Evolutionary conservation across 192 early-diverging fungal genomes (phyloP), one percentile per base, ranked within the genome.

Genomic region (Gryganskiella cystojenkinii): DNA sequence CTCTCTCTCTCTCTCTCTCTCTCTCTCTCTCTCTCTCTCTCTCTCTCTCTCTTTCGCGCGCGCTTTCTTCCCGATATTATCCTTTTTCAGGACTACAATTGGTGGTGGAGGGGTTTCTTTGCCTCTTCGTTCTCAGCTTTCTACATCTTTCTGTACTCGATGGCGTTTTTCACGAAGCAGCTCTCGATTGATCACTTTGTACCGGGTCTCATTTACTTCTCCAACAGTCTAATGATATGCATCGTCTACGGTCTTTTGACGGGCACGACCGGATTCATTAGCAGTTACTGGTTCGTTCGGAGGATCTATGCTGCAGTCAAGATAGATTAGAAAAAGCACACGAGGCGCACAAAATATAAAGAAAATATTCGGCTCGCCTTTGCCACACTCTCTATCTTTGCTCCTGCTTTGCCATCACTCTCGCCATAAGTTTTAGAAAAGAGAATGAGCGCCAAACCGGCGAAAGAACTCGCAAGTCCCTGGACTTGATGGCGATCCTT

Each of bases 31-130:
- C n/a, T n/a, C n/a, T n/a, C n/a, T n/a, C n/a, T n/a, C n/a, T n/a
- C n/a, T n/a, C n/a, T n/a, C n/a, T n/a, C 89, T 62, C 78, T 74
- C 11, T 60, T 84, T 25, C 73, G 75, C 37, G 80, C 82, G 4
- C 14, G 15, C 2, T 59, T n/a, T 42, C 22, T 40, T 19, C 1
- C 14, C 20, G 71, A 80, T 83, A 0, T 86, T 61, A 67, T 61
- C 81, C 61, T 63, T 69, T 60, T 70, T 76, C 51, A 90, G 63
- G 83, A 95, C 62, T 95, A 94, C 73, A 84, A 85, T 47, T 96
- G 96, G 94, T 96, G 95, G 95, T 99, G 97, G 97, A 80, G 92
- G 50, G 88, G 93, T 6, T 97, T 95, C 82, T 84, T 92, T 17
- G 89, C 92, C 7, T 86, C 89, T 9, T 94, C 85, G 13, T 89